Conservation (phyloP, 495 filamentous ascomycete species). For the Neurospora intermedia region DNA sequence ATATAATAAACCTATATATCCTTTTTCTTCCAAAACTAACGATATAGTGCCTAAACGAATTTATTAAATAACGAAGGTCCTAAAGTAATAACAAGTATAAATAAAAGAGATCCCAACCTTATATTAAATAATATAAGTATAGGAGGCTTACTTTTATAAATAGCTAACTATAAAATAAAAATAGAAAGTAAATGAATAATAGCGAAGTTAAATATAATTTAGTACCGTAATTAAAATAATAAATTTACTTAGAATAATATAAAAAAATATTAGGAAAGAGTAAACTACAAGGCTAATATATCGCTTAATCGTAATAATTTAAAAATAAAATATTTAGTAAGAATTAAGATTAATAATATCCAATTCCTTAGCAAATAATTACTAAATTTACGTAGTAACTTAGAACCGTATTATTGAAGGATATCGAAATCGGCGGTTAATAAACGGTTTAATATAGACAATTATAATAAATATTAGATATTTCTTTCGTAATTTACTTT, state of each 20-base stretch:
- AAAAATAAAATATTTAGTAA: not conserved
- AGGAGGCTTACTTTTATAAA: not conserved
- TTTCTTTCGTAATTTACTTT: too few relatives aligned
- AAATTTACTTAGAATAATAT: conserved; percentile 3
- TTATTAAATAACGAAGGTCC: not conserved
- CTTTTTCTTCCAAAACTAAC: not conserved
- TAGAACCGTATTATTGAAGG: not conserved
- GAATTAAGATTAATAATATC: not conserved
- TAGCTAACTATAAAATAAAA: conserved; percentile 4
- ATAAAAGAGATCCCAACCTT: not conserved
- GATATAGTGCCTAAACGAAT: not conserved
- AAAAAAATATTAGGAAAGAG: not conserved
- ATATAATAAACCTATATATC: too few relatives aligned
- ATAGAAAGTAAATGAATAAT: not conserved
- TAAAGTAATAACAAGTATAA: too few relatives aligned
- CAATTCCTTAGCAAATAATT: not conserved
- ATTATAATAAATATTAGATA: conserved; percentile 4
- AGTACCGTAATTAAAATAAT: not conserved
- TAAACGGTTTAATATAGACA: not conserved
- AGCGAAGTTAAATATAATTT: not conserved
- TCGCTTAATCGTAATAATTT: not conserved
- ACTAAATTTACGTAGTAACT: not conserved
- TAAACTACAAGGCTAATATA: not conserved
- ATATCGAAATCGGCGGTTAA: not conserved
- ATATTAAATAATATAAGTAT: not conserved